These are phyloP conservation scores for Oryza glaberrima DNA, from an alignment of 176 grass and related monocot species.

Conservation along the genomic window DNA sequence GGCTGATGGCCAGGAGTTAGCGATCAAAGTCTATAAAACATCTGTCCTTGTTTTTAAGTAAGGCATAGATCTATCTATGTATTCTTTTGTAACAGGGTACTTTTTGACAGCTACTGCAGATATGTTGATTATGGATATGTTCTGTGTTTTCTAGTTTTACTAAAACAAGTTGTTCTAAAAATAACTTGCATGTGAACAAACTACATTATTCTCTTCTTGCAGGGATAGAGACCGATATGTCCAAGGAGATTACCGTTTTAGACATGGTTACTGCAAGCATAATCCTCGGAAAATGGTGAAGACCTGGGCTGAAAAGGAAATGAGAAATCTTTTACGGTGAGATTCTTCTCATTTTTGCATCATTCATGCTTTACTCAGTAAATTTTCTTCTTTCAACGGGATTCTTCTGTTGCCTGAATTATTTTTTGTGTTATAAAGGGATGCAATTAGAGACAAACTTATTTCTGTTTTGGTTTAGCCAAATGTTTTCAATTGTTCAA, in stretches of 20 bases:
- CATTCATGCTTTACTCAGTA: background rate
- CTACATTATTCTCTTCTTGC: constrained; percentile 34
- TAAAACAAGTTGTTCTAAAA: constrained; percentile 16
- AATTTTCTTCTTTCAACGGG: background rate
- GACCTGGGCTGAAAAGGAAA: constrained; percentile 99
- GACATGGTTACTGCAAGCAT: constrained; percentile 98
- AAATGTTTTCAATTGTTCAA: constrained; percentile 1
- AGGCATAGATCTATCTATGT: constrained; percentile 35
- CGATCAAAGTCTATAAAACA: constrained; percentile 98
- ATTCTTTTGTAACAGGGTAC: constrained; percentile 11
- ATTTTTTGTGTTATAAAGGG: background rate
- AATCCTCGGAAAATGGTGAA: constrained; percentile 99
- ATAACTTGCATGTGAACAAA: constrained; percentile 24
- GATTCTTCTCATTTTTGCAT: constrained; percentile 10
- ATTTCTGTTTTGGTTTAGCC: background rate
- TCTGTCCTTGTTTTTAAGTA: constrained; percentile 99
- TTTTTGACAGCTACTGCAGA: constrained; percentile 20
- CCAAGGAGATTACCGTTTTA: constrained; percentile 98
- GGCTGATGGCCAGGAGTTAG: constrained; percentile 78
- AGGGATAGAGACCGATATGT: constrained; percentile 98
- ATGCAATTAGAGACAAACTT: constrained; percentile 17
- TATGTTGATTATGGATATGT: constrained; percentile 26
- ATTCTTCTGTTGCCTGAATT: constrained; percentile 21
- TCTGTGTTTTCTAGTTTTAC: background rate
- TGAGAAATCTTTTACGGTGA: constrained; percentile 86